Conservation (phyloP, 2,329 filamentous ascomycete genomes). For the Aureobasidium musti region DNA sequence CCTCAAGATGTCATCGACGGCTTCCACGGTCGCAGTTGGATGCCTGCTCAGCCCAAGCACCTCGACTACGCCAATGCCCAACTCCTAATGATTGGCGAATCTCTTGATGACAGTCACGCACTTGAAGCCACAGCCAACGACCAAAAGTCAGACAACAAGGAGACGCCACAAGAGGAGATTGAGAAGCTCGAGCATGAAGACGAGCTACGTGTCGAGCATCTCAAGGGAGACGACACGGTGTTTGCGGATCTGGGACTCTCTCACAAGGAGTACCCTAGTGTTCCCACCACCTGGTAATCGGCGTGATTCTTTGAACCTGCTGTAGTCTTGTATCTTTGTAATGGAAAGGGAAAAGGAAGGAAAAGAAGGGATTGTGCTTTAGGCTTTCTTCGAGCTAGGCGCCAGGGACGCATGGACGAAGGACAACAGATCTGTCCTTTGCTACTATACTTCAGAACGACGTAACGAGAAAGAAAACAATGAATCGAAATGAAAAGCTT, state of each 20-base stretch:
- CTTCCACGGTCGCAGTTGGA: constrained; percentile 73
- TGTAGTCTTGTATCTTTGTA: constrained; percentile 8
- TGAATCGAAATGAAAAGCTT: background rate
- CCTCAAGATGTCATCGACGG: constrained; percentile 70
- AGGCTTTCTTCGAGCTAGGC: background rate
- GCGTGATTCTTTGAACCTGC: background rate
- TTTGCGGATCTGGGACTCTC: constrained; percentile 62
- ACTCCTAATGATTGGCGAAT: constrained; percentile 75
- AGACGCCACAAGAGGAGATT: constrained; percentile 68
- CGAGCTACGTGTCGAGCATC: constrained; percentile 62
- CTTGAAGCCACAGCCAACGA: constrained; percentile 59
- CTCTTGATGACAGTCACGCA: constrained; percentile 58
- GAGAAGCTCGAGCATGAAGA: constrained; percentile 77
- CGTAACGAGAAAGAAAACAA: background rate
- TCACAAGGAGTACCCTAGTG: constrained; percentile 64
- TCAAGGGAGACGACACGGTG: constrained; percentile 62
- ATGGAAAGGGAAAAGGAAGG: background rate
- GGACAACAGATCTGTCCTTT: background rate
- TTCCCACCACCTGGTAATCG: constrained; percentile 62
- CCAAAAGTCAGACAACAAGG: constrained; percentile 57
- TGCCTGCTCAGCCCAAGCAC: constrained; percentile 69
- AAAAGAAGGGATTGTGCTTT: background rate
- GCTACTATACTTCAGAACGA: background rate
- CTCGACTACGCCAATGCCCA: constrained; percentile 75
- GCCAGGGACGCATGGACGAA: constrained; percentile 13